phyloP scores from a whole-genome alignment of 148 eudicot species.

The Amaranthus palmeri region DNA sequence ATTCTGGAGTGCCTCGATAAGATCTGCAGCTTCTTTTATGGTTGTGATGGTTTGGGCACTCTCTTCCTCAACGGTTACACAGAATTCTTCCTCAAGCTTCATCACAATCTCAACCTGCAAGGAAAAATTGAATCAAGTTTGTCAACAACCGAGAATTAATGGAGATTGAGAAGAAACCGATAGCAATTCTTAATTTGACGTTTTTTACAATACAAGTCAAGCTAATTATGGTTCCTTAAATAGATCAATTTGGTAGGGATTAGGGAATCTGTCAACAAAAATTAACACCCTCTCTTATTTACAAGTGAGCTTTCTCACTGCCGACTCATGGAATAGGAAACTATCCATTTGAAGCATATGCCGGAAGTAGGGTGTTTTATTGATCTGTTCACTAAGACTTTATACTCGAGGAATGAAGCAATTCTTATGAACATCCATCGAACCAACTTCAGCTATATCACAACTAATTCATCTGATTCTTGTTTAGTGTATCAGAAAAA shows the following conservation, averaged over 20 bases:
- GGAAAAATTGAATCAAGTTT: background rate
- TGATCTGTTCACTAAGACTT: background rate
- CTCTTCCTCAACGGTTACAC: slow-evolving; percentile 55
- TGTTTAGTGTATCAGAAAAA: too few species aligned
- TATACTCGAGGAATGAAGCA: background rate
- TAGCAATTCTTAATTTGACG: too few species aligned
- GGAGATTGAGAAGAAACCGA: background rate
- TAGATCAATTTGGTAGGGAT: background rate
- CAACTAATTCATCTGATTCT: too few species aligned
- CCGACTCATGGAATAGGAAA: background rate
- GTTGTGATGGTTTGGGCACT: slow-evolving; percentile 41
- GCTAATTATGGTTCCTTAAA: background rate
- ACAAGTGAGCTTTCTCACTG: background rate
- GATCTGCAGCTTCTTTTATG: slow-evolving; percentile 52
- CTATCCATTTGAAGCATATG: too few species aligned
- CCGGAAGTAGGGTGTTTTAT: background rate
- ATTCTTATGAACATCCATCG: too few species aligned
- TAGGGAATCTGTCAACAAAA: too few species aligned
- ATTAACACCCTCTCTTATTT: background rate
- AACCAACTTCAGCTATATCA: too few species aligned
- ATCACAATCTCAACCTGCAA: slow-evolving; percentile 63
- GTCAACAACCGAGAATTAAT: background rate
- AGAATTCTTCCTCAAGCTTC: slow-evolving; percentile 59
- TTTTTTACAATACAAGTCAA: too few species aligned
- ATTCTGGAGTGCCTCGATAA: slow-evolving; percentile 42